Percentiles rank a stretch among this genome's conserved stretches.
Conservation (phyloP, 345 rosid species). For the Firmiana major region DNA sequence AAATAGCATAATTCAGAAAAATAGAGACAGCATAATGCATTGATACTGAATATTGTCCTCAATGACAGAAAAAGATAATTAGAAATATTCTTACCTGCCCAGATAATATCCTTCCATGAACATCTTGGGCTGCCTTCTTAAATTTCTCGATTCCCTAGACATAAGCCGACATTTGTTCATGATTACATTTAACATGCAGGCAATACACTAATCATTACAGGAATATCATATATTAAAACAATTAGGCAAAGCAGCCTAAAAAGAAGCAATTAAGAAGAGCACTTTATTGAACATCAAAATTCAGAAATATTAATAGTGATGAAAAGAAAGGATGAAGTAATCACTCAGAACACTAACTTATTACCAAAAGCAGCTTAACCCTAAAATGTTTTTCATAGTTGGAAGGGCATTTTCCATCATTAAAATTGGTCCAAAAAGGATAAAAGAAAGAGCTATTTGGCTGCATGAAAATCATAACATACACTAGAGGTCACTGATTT, state of each 20-base stretch:
- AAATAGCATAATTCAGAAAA: background rate
- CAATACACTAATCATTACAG: background rate
- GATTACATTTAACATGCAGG: background rate
- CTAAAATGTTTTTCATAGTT: slow-evolving; percentile 1
- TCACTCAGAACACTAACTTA: background rate
- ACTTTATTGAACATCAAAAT: background rate
- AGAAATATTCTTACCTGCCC: slow-evolving; percentile 55
- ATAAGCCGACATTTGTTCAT: slow-evolving; percentile 17
- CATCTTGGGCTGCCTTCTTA: slow-evolving; percentile 83
- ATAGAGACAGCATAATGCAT: background rate
- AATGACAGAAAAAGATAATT: slow-evolving; percentile 1
- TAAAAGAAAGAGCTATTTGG: background rate
- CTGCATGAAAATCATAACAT: background rate
- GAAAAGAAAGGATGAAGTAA: background rate
- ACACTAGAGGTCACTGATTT: background rate
- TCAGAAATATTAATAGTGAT: background rate
- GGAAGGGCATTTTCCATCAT: background rate
- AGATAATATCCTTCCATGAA: slow-evolving; percentile 64
- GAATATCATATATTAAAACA: background rate
- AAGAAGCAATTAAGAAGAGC: background rate
- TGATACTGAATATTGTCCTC: background rate
- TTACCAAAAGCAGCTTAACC: background rate
- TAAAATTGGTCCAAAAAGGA: background rate
- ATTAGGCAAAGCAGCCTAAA: background rate
- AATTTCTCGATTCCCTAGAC: slow-evolving; percentile 91